These are phyloP conservation scores for Auricularia cornea DNA, from an alignment of 768 basidiomycete genomes.

Conservation along the genomic window DNA sequence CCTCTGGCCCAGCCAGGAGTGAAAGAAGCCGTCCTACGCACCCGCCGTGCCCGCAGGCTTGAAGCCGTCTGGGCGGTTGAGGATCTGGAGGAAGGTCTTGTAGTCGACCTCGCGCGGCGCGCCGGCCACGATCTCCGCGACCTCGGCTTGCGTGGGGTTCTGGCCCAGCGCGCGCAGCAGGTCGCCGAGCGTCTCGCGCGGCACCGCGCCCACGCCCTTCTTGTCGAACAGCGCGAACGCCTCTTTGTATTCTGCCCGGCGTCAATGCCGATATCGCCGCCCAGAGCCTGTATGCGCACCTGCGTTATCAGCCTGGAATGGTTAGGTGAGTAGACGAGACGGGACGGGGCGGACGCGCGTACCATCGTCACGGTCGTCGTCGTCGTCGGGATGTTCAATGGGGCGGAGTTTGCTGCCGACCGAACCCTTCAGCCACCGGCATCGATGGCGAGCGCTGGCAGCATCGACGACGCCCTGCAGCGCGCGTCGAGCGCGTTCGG, in stretches of 20 bases:
- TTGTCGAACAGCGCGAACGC: constrained; percentile 99
- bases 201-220: constrained; percentile 84
- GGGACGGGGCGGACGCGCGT: neutral
- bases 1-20: too few species aligned
- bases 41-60: constrained; percentile 95
- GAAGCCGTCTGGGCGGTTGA: constrained; percentile 94
- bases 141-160: constrained; percentile 99
- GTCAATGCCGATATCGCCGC: neutral
- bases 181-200: constrained; percentile 83
- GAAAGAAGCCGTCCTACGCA: too few species aligned
- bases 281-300: constrained; percentile 23
- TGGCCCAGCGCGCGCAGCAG: constrained; percentile 90
- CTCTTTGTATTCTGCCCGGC: constrained; percentile 79
- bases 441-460: neutral
- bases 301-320: constrained; percentile 43
- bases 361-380: neutral
- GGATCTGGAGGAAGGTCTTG: constrained; percentile 80
- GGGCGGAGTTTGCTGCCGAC: neutral
- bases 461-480: constrained; percentile 35
- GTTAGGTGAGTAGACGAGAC: neutral
- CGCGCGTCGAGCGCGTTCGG: constrained; percentile 66
- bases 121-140: constrained; percentile 63
- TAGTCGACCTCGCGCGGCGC: constrained; percentile 88
- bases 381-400: neutral
- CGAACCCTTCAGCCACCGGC: neutral